Base-by-base conservation (phyloP, 768 basidiomycete species). In the Cystofilobasidium capitatum region DNA sequence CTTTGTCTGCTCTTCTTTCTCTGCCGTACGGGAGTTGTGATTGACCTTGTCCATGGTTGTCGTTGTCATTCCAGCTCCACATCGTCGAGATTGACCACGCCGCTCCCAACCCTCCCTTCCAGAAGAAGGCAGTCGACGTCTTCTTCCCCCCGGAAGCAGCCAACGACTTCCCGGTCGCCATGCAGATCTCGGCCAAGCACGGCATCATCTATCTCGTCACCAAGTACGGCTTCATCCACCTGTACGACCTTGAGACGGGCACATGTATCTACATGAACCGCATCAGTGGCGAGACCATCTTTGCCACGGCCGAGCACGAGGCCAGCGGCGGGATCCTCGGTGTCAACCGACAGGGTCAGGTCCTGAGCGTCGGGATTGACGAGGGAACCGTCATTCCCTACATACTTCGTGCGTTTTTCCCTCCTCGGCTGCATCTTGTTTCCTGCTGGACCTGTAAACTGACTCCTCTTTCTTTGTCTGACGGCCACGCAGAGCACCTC, bases 231-330 rank as follows among this genome's bases (percentile, higher is more conserved):
- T 99, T 99, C 80, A 98, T 99, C 75, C 96, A 98, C 78, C 83
- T 99, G 17, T 99, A 99, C 78, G 96, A 99, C 78, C 85, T 98
- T 71, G 96, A 99, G 78, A 84, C 91, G 12, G 96, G 93, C 66
- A 87, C 90, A 51, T 98, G 96, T 79, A 85, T 99, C 69, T 99
- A 98, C 81, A 99, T 99, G 96, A 99, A 99, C 83, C 88, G 96
- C 71, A 99, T 99, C 76, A 92, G 90, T 49, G 94, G 96, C 39
- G 96, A 99, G 81, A 98, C 96, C 39, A 98, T 99, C 76, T 99
- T 99, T 76, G 92, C 96, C 54, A 97, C 96, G 16, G 90, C 94
- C 39, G 93, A 97, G 74, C 91, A 97, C 74, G 93, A 97, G 77
- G 84, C 86, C 22, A 86, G 87, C 3, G 84, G 91, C 75, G 96